phyloP scores from a whole-genome alignment of 805 yeast species.

The Starmerella tilneyi region DNA sequence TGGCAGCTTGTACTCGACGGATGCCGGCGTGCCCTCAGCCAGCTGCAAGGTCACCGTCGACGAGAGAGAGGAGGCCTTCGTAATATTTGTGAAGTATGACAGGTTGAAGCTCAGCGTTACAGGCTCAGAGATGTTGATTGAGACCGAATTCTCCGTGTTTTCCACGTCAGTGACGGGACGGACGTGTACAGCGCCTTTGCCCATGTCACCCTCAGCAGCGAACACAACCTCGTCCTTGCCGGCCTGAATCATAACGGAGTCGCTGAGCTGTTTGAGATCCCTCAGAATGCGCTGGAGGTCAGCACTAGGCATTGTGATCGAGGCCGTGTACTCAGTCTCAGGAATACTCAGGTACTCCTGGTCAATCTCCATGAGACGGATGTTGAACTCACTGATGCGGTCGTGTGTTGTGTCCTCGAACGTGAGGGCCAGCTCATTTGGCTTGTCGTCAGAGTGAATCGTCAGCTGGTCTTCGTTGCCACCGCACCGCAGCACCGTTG shows the following conservation, averaged over 20 bases:
- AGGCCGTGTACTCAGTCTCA: conserved; percentile 82
- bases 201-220: conserved; percentile 82
- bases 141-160: conserved; percentile 58
- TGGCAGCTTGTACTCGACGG: conserved; percentile 82
- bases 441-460: conserved; percentile 77
- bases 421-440: conserved; percentile 65
- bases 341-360: conserved; percentile 89
- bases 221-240: conserved; percentile 89
- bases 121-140: conserved; percentile 71
- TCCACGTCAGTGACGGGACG: conserved; percentile 79
- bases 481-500: conserved; percentile 85
- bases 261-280: conserved; percentile 77
- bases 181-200: conserved; percentile 73
- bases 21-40: conserved; percentile 85
- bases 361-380: conserved; percentile 93
- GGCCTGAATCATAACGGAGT: conserved; percentile 73
- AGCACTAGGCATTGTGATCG: conserved; percentile 72
- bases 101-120: conserved; percentile 85
- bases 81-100: conserved; percentile 80
- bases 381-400: conserved; percentile 79
- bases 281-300: conserved; percentile 86
- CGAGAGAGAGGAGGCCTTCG: conserved; percentile 78
- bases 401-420: conserved; percentile 90
- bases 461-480: conserved; percentile 81
- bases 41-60: conserved; percentile 70